Conservation (phyloP, 441 rosid genomes). For the Jatropha podagrica region DNA sequence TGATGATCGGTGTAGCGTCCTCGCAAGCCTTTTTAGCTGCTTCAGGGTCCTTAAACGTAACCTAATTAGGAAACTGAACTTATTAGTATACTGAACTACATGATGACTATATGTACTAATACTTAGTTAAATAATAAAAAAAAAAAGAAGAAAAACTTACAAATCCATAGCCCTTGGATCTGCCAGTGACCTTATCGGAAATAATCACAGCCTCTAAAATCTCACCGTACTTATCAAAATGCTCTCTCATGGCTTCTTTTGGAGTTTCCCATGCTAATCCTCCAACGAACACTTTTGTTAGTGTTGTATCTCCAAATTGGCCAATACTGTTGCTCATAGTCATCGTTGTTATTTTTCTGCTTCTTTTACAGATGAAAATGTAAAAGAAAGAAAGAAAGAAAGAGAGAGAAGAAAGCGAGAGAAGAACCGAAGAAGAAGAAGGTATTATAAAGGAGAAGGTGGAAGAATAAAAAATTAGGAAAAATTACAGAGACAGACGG, state of each 20-base stretch:
- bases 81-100: background rate
- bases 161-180: slow-evolving; percentile 98
- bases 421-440: slow-evolving; percentile 16
- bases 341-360: slow-evolving; percentile 7
- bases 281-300: slow-evolving; percentile 93
- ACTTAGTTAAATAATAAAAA: background rate
- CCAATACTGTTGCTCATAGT: slow-evolving; percentile 52
- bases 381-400: background rate
- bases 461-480: slow-evolving; percentile 18
- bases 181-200: slow-evolving; percentile 76
- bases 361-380: background rate
- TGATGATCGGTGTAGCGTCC: slow-evolving; percentile 75
- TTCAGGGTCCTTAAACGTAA: slow-evolving; percentile 84
- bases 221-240: slow-evolving; percentile 82
- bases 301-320: slow-evolving; percentile 78
- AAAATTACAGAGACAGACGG: slow-evolving; percentile 43
- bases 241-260: slow-evolving; percentile 72
- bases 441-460: slow-evolving; percentile 17
- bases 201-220: slow-evolving; percentile 93
- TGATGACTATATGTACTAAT: background rate
- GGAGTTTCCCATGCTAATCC: slow-evolving; percentile 97
- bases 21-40: slow-evolving; percentile 82
- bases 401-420: slow-evolving; percentile 3
- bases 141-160: slow-evolving; percentile 33
- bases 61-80: slow-evolving; percentile 33